Percentiles rank a stretch among this genome's conserved stretches.
Evolutionary conservation across 768 basidiomycete species (phyloP).

Genomic region (Asterophora lycoperdoides): DNA sequence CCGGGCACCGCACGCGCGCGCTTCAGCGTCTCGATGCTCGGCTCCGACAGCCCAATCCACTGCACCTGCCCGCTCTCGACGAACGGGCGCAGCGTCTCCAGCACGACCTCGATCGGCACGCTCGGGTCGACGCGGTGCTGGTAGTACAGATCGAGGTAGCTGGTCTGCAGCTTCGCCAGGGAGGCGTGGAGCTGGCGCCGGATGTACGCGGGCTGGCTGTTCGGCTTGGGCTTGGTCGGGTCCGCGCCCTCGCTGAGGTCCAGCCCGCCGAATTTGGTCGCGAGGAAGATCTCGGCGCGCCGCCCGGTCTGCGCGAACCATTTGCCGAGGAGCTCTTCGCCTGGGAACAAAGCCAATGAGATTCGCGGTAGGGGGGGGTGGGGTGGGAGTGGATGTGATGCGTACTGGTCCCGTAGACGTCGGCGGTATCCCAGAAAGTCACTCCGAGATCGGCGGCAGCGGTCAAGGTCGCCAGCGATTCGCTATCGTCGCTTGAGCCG

Average conservation of each 20-base stretch:
- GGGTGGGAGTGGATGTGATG: conserved; percentile 1
- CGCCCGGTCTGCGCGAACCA: conserved; percentile 51
- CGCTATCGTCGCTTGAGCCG: conserved; percentile 17
- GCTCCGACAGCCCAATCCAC: conserved; percentile 50
- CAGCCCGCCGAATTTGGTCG: conserved; percentile 1
- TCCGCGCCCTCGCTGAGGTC: background rate
- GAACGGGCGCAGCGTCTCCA: background rate
- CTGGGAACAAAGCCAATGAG: background rate
- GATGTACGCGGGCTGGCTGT: conserved; percentile 14
- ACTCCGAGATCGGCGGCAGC: conserved; percentile 21
- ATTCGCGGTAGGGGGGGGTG: no score
- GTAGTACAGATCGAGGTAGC: conserved; percentile 13
- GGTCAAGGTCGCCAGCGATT: conserved; percentile 18
- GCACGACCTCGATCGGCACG: conserved; percentile 42
- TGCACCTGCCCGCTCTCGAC: conserved; percentile 24
- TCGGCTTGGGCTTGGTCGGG: background rate
- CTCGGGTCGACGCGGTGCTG: conserved; percentile 34
- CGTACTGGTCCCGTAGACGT: conserved; percentile 43
- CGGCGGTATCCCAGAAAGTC: conserved; percentile 47
- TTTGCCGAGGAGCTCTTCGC: conserved; percentile 5
- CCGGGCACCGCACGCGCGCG: conserved; percentile 45
- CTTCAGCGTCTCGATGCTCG: conserved; percentile 37
- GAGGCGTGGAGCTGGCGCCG: background rate
- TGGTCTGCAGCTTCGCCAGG: background rate
- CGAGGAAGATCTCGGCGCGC: conserved; percentile 45